These are phyloP conservation scores for Pachyrhizus erosus DNA, from an alignment of 306 rosid genomes.

Conservation along the genomic window DNA sequence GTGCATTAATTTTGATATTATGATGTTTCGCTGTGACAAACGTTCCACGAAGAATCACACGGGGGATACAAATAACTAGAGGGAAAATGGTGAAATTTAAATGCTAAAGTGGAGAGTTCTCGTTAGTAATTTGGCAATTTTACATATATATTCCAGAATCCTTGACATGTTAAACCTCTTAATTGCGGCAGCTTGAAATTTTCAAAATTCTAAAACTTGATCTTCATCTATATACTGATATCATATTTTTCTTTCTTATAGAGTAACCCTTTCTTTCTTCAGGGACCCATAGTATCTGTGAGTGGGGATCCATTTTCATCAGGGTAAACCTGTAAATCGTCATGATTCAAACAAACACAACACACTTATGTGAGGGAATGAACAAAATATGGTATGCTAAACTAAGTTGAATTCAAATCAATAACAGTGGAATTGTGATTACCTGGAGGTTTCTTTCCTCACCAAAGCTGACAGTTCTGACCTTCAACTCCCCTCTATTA, in stretches of 20 bases:
- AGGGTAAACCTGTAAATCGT: constrained; percentile 55
- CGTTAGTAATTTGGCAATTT: neutral
- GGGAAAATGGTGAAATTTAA: neutral
- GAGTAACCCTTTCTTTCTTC: too few species aligned
- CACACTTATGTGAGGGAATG: neutral
- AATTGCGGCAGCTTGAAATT: neutral
- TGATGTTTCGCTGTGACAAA: too few species aligned
- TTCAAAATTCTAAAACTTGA: constrained; percentile 4
- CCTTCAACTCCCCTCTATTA: constrained; percentile 82
- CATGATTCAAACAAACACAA: neutral
- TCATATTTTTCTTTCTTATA: constrained; percentile 12
- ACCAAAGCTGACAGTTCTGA: constrained; percentile 61
- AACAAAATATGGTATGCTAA: neutral
- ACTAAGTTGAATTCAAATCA: neutral
- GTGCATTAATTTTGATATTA: too few species aligned
- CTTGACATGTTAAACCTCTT: neutral
- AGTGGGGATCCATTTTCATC: constrained; percentile 33
- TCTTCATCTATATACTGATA: neutral
- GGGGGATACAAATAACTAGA: too few species aligned
- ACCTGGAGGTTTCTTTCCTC: constrained; percentile 74
- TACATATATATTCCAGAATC: neutral
- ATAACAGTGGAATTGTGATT: constrained; percentile 18
- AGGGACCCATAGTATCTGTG: too few species aligned
- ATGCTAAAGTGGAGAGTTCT: neutral
- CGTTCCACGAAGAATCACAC: too few species aligned